Percentiles rank a stretch among this genome's conserved stretches.
Evolutionary conservation across 352 stramenopile genomes (phyloP).

Genomic region (Pythium volutum): DNA sequence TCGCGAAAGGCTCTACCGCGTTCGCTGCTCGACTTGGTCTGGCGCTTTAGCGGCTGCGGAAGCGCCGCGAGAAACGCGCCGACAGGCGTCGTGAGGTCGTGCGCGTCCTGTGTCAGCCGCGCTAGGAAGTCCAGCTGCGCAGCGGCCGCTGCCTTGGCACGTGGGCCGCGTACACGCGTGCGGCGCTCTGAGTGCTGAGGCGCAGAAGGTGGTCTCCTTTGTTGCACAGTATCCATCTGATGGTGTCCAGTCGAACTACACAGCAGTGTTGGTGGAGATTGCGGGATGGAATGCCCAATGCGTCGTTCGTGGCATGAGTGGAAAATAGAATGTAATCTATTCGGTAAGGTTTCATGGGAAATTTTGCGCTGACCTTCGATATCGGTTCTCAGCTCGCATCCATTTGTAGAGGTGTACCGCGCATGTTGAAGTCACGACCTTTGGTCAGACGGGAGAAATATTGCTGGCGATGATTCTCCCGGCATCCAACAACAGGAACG

Average conservation of each 20-base stretch:
- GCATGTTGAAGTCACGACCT: too few relatives aligned
- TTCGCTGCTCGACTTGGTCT: constrained; percentile 19
- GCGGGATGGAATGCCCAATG: neutral
- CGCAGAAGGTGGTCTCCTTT: too few relatives aligned
- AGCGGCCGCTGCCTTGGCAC: neutral
- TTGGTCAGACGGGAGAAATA: too few relatives aligned
- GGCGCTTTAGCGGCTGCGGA: constrained; percentile 7
- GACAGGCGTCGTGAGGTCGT: constrained; percentile 9
- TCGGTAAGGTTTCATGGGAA: neutral
- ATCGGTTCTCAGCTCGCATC: too few relatives aligned
- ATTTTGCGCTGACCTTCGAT: too few relatives aligned
- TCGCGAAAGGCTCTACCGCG: constrained; percentile 18
- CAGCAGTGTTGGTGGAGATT: too few relatives aligned
- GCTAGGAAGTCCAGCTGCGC: constrained; percentile 10
- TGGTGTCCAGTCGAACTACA: neutral
- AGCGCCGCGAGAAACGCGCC: constrained; percentile 22
- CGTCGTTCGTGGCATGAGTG: neutral
- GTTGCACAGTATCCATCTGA: neutral
- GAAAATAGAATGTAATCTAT: constrained; percentile 1
- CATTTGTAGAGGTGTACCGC: too few relatives aligned
- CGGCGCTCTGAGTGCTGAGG: neutral
- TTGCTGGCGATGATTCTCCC: too few relatives aligned
- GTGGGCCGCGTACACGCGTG: neutral
- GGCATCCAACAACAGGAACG: too few relatives aligned
- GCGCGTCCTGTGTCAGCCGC: constrained; percentile 10